Evolutionary conservation across 2,329 filamentous ascomycete genomes (phyloP), one percentile per base, ranked within the genome.

Genomic region (Arthrinium phaeospermum): DNA sequence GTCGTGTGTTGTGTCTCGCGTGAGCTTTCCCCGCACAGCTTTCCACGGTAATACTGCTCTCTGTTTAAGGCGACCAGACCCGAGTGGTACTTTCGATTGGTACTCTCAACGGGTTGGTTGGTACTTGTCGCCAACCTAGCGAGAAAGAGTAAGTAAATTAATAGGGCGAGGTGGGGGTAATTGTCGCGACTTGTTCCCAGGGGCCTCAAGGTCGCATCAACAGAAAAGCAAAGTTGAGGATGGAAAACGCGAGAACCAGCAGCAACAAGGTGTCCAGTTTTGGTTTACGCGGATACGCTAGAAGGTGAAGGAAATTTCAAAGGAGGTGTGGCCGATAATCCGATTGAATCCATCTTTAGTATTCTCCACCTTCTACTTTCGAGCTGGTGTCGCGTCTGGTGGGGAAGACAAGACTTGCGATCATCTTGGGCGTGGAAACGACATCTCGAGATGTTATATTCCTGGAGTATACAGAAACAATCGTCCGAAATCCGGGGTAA

Each of bases 371-470:
- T 64, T 64, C 57, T 64, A 41, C 57, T 41, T 41, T 34, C 34
- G 16, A 64, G 57, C 30, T 51, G 57, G 57, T 37, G 34, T 64
- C 57, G 57, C 34, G 16, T 24, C 57, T 64, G 34, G 57, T 64
- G 57, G 57, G 57, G 57, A 64, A 64, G 57, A 64, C 57, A 64
- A 41, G 57, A 64, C 57, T 61, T 19, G 53, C 30, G 53, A 41
- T 37, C 3, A 14, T 57, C 53, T 34, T 57, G 27, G 53, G 16
- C 27, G 27, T 37, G 16, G 27, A 61, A 27, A 37, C 16, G 53
- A 3, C 12, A 41, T 64, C 57, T 6, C 37, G 53, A n/a, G 57
- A 64, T 64, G 57, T 34, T 64, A 64, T 64, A 64, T 30, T 64
- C 57, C 8, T n/a, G 7, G 7, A 41, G 34, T 64, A 64, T 64